A percentile compares a stretch with the other conserved stretches of the same genome.
Conservation (phyloP, 2,329 filamentous ascomycete genomes). For the Xylariaceae sp. region DNA sequence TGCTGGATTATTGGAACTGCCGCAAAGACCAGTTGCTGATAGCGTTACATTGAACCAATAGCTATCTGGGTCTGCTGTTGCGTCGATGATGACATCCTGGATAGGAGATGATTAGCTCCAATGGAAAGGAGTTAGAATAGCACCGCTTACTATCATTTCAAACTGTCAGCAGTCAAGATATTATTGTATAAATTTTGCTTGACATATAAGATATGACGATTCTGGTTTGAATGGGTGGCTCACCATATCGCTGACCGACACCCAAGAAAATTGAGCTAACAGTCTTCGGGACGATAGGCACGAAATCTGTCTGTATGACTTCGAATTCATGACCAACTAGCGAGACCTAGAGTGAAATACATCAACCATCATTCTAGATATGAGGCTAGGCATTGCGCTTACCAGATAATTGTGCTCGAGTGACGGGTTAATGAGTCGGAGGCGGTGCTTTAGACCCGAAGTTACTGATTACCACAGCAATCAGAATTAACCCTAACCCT, state of each 20-base stretch:
- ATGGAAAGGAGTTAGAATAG: too few relatives aligned
- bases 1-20: conserved; percentile 28
- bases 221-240: too few relatives aligned
- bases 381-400: not conserved
- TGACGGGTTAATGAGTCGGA: conserved; percentile 41
- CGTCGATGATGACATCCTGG: conserved; percentile 45
- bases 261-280: conserved; percentile 50
- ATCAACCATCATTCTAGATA: not conserved
- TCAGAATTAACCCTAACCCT: too few relatives aligned
- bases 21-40: conserved; percentile 29
- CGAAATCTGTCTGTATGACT: conserved; percentile 51
- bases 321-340: conserved; percentile 48
- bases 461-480: conserved; percentile 21
- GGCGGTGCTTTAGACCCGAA: conserved; percentile 46
- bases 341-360: conserved; percentile 25
- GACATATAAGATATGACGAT: too few relatives aligned
- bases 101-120: too few relatives aligned
- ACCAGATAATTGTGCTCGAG: conserved; percentile 1
- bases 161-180: too few relatives aligned
- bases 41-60: conserved; percentile 44
- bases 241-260: conserved; percentile 41
- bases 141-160: too few relatives aligned
- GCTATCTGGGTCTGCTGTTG: conserved; percentile 32
- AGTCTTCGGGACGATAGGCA: conserved; percentile 48
- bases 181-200: too few relatives aligned